Conservation (phyloP, 2,329 filamentous ascomycete species). For the Fusarium coffeatum region DNA sequence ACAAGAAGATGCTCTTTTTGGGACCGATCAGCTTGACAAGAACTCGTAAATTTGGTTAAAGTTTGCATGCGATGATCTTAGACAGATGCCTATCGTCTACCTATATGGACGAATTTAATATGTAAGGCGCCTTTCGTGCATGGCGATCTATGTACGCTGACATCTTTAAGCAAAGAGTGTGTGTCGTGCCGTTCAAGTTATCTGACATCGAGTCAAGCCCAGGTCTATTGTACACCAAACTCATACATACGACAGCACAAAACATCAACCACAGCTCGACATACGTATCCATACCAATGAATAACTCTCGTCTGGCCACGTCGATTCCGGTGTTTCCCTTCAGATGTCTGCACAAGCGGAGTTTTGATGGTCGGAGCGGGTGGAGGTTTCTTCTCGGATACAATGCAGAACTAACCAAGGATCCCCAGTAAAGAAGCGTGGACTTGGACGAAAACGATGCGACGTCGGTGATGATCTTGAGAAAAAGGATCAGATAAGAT, state of each 20-base stretch:
- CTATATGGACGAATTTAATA: conserved; percentile 10
- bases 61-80: conserved; percentile 5
- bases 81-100: background rate
- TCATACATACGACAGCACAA: background rate
- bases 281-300: background rate
- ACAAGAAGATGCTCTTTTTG: background rate
- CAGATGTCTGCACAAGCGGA: conserved; percentile 30
- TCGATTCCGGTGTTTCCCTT: background rate
- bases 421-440: conserved; percentile 15
- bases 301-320: background rate
- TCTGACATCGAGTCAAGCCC: background rate
- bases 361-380: conserved; percentile 26
- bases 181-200: background rate
- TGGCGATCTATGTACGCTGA: conserved; percentile 12
- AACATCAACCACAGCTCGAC: background rate
- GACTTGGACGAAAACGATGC: conserved; percentile 28
- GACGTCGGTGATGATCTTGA: conserved; percentile 57
- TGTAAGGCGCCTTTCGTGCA: conserved; percentile 1
- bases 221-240: background rate
- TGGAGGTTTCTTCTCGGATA: conserved; percentile 23
- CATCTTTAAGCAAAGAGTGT: conserved; percentile 2
- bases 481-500: conserved; percentile 45
- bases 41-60: conserved; percentile 1
- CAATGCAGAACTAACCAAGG: conserved; percentile 24
- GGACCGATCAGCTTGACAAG: background rate